Percentiles rank a stretch among this genome's conserved stretches.
Evolutionary conservation across 1,139 yeast species (phyloP).

Genomic region (Kurtzmaniella quercitrusa): DNA sequence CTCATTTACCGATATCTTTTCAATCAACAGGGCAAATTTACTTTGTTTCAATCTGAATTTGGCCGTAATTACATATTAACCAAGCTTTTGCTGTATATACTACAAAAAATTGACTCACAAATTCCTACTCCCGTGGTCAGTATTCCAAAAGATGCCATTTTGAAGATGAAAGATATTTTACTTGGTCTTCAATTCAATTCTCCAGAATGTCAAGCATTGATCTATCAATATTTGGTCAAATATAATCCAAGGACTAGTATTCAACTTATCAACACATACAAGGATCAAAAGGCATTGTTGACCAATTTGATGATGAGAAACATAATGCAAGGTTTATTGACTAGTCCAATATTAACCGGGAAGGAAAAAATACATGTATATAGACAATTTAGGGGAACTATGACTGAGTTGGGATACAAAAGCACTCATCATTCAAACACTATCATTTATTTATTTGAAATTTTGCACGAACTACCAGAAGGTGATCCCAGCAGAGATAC

Average conservation of each 20-base stretch:
- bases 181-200: slow-evolving; percentile 14
- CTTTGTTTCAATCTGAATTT: slow-evolving; percentile 11
- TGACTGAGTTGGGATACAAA: slow-evolving; percentile 17
- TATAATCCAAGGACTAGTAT: slow-evolving; percentile 22
- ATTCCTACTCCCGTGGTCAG: not conserved
- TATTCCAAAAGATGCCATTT: slow-evolving; percentile 6
- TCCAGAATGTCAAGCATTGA: slow-evolving; percentile 15
- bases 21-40: slow-evolving; percentile 12
- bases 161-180: slow-evolving; percentile 18
- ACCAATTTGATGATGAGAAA: slow-evolving; percentile 16
- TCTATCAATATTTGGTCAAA: slow-evolving; percentile 23
- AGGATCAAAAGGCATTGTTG: slow-evolving; percentile 15
- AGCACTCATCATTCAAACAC: slow-evolving; percentile 15
- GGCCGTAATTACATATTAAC: slow-evolving; percentile 20
- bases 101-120: not conserved
- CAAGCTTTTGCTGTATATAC: slow-evolving; percentile 12
- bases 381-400: slow-evolving; percentile 16
- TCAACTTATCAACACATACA: slow-evolving; percentile 19
- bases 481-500: slow-evolving; percentile 9
- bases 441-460: slow-evolving; percentile 13
- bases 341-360: slow-evolving; percentile 13
- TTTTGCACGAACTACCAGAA: slow-evolving; percentile 11
- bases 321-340: slow-evolving; percentile 25
- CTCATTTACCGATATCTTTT: slow-evolving; percentile 10
- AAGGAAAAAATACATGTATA: slow-evolving; percentile 17